Conservation (phyloP, 495 filamentous ascomycete species). For the Ascodesmis nigricans region DNA sequence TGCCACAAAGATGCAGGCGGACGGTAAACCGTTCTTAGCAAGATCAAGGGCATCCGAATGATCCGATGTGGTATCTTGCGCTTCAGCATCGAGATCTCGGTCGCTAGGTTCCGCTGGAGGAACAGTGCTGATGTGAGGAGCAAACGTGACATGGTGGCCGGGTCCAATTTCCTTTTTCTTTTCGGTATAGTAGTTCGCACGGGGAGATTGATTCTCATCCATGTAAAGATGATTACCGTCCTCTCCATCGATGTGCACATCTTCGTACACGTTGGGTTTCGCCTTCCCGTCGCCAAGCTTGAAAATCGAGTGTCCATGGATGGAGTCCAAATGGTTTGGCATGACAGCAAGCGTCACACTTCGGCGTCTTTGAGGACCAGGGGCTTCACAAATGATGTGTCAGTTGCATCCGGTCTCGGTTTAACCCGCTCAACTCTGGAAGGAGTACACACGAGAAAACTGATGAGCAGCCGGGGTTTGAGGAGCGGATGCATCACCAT, state of each 20-base stretch:
- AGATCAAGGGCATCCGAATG: constrained; percentile 16
- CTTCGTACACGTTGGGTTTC: too few relatives aligned
- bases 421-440: too few relatives aligned
- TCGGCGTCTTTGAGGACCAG: too few relatives aligned
- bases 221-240: not conserved
- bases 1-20: constrained; percentile 19
- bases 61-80: constrained; percentile 5
- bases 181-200: constrained; percentile 4
- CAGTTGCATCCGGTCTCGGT: too few relatives aligned
- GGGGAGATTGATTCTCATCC: not conserved
- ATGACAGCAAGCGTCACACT: too few relatives aligned
- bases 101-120: constrained; percentile 2
- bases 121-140: constrained; percentile 6
- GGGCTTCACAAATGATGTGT: too few relatives aligned
- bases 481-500: too few relatives aligned
- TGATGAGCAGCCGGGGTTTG: too few relatives aligned
- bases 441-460: too few relatives aligned
- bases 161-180: constrained; percentile 5
- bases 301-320: too few relatives aligned
- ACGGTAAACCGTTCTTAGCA: constrained; percentile 16
- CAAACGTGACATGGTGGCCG: not conserved
- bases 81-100: constrained; percentile 2
- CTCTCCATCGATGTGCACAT: constrained; percentile 3
- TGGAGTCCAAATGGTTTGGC: too few relatives aligned
- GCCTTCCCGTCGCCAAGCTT: too few relatives aligned